Evolutionary conservation across 2,329 filamentous ascomycete genomes (phyloP).

Genomic region (Pseudogymnoascus sp.): DNA sequence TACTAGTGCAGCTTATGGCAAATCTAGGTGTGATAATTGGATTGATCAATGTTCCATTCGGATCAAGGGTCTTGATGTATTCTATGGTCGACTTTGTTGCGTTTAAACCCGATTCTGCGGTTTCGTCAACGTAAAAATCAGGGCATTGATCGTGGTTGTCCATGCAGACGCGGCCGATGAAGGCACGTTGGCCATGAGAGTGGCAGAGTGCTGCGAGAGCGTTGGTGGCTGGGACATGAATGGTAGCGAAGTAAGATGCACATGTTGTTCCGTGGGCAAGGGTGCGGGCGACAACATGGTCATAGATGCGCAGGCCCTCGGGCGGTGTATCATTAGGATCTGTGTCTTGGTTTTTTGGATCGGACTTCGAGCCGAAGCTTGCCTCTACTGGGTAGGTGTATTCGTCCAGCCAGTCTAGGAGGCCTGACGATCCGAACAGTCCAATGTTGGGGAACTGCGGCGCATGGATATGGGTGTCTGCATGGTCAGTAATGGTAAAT

Average conservation of each 20-base stretch:
- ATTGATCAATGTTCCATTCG: slow-evolving; percentile 52
- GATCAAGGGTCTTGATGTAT: slow-evolving; percentile 62
- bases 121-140: slow-evolving; percentile 70
- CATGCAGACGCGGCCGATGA: slow-evolving; percentile 92
- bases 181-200: slow-evolving; percentile 73
- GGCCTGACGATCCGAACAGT: slow-evolving; percentile 19
- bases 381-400: slow-evolving; percentile 58
- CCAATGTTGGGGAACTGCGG: slow-evolving; percentile 44
- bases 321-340: slow-evolving; percentile 31
- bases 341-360: neutral
- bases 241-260: slow-evolving; percentile 89
- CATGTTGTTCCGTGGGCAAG: slow-evolving; percentile 88
- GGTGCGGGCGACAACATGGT: slow-evolving; percentile 67
- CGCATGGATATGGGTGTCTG: slow-evolving; percentile 60
- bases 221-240: slow-evolving; percentile 82
- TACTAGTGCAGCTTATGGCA: slow-evolving; percentile 52
- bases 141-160: slow-evolving; percentile 62
- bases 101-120: slow-evolving; percentile 46
- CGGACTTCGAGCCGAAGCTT: slow-evolving; percentile 35
- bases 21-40: slow-evolving; percentile 74
- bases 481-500: neutral
- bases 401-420: slow-evolving; percentile 54
- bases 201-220: slow-evolving; percentile 81
- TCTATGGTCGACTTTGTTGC: slow-evolving; percentile 52
- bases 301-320: slow-evolving; percentile 63